phyloP scores from a whole-genome alignment of 2,329 filamentous ascomycete species.

The Paecilomyces variotii region DNA sequence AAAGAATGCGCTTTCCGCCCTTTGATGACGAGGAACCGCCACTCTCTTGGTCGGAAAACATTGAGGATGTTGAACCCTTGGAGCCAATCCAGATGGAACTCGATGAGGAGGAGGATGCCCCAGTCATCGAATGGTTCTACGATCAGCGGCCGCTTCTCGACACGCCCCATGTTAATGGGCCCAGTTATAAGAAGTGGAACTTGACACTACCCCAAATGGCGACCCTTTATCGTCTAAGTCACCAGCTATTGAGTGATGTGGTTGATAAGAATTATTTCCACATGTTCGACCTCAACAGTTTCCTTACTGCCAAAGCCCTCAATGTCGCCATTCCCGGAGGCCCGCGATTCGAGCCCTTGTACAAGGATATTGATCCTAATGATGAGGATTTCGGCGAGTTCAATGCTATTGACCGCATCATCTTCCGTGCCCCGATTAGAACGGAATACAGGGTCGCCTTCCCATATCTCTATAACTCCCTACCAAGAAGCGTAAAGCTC shows the following conservation, averaged over 20 bases:
- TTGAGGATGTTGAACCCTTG: conserved; percentile 93
- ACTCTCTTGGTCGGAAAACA: conserved; percentile 95
- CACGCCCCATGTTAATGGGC: conserved; percentile 88
- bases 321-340: conserved; percentile 98
- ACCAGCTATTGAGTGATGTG: conserved; percentile 81
- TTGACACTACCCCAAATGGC: conserved; percentile 91
- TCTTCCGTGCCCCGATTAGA: conserved; percentile 88
- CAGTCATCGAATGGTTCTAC: conserved; percentile 96
- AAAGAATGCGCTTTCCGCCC: conserved; percentile 96
- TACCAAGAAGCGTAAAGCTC: conserved; percentile 86
- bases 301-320: conserved; percentile 90
- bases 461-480: conserved; percentile 91
- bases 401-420: conserved; percentile 98
- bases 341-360: conserved; percentile 90
- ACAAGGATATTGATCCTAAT: conserved; percentile 98
- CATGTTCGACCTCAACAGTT: conserved; percentile 91
- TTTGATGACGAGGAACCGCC: conserved; percentile 98
- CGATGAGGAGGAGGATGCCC: conserved; percentile 83
- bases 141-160: conserved; percentile 86
- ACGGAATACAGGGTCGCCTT: conserved; percentile 94
- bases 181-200: conserved; percentile 96
- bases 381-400: conserved; percentile 99
- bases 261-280: conserved; percentile 97
- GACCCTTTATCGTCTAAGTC: conserved; percentile 82
- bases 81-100: conserved; percentile 99